Evolutionary conservation across 345 rosid genomes (phyloP), one percentile per base, ranked within the genome.

Genomic region (Salix exigua): DNA sequence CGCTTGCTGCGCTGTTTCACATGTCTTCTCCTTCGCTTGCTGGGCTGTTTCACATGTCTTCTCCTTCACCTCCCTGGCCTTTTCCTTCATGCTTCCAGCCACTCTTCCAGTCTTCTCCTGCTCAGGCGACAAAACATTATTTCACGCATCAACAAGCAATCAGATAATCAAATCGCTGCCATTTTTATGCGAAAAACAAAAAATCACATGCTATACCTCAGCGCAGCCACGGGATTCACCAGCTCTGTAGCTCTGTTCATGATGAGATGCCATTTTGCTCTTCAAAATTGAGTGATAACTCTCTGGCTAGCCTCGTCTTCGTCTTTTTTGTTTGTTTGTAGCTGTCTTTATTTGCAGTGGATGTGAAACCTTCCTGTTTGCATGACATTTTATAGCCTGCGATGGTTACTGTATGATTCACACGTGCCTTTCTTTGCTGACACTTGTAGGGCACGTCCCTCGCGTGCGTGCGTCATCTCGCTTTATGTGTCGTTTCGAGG

Each of bases 171-270:
- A 30, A 16, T 46, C 4, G 50, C 50, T 46, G 50, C 50, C 50
- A 46, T 12, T 46, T 12, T 46, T 13, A 13, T 12, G 18, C 50
- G 17, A 46, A 14, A 44, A 46, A 46, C 14, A 46, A 13, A 13
- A 13, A 13, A 5, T 46, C 23, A 0, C 11, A 44, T 14, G 19
- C 1, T 17, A 30, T 79, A 89, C 93, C 92, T 87, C 77, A 60
- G 91, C 66, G 77, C 82, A 87, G 82, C 91, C 91, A 73, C 79
- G 83, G 73, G 87, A 81, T 76, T 85, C 86, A 78, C 97, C 89
- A 14, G 94, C 91, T 68, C 51, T 71, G 87, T 73, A 87, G 80
- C 79, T 72, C 64, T 88, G 86, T 10, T 81, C 85, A 65, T 80
- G 80, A 65, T 80, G 80, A 44, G 96, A 88, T 55, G 91, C 94